Evolutionary conservation across 2,329 filamentous ascomycete species (phyloP).

Genomic region (Fusarium sp.): DNA sequence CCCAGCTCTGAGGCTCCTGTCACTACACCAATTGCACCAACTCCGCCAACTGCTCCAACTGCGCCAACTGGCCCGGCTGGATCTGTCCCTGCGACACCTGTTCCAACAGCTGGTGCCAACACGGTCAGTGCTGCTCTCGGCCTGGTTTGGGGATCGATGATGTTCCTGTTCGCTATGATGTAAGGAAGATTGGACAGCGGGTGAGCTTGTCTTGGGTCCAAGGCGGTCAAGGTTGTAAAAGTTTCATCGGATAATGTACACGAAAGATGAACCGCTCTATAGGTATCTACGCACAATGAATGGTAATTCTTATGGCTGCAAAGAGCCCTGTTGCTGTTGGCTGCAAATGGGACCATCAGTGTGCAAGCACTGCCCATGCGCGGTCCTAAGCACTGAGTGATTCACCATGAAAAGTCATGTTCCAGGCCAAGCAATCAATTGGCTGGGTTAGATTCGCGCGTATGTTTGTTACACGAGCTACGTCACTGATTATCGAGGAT

Average conservation of each 20-base stretch:
- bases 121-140: neutral
- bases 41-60: neutral
- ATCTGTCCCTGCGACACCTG: constrained; percentile 1
- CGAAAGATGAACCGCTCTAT: neutral
- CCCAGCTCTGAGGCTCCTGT: neutral
- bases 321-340: neutral
- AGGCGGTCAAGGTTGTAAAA: too few relatives aligned
- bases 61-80: neutral
- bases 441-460: too few relatives aligned
- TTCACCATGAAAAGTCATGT: too few relatives aligned
- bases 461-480: too few relatives aligned
- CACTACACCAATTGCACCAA: too few relatives aligned
- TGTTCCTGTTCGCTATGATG: constrained; percentile 16
- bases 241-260: neutral
- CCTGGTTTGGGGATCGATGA: neutral
- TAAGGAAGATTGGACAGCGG: neutral
- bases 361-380: too few relatives aligned
- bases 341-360: too few relatives aligned
- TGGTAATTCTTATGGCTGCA: neutral
- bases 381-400: too few relatives aligned
- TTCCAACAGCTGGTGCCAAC: constrained; percentile 26
- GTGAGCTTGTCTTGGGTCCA: too few relatives aligned
- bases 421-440: too few relatives aligned
- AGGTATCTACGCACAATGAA: neutral
- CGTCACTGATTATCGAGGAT: too few relatives aligned